These are phyloP conservation scores for Streptanthus diversifolius DNA, from an alignment of 345 rosid genomes.

Conservation along the genomic window DNA sequence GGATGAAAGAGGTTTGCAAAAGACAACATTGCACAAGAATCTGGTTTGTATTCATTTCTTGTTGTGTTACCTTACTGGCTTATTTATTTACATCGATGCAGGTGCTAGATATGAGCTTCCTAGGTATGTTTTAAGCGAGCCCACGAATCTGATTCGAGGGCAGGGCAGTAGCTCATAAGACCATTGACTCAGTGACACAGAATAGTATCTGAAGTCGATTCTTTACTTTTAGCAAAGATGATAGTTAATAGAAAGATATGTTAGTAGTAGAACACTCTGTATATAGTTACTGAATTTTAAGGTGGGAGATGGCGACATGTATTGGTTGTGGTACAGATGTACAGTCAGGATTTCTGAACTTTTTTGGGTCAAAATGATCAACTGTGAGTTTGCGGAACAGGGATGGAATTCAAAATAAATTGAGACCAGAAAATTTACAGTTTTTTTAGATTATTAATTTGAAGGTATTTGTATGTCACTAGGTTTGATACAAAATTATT, in stretches of 20 bases:
- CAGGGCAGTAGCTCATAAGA: slow-evolving; percentile 13
- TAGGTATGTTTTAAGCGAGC: slow-evolving; percentile 72
- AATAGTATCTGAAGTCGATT: neutral
- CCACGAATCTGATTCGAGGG: slow-evolving; percentile 62
- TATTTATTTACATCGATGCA: slow-evolving; percentile 31
- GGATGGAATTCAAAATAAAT: neutral
- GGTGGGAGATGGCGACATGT: neutral
- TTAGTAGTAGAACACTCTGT: neutral
- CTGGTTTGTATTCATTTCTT: neutral
- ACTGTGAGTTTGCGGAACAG: neutral
- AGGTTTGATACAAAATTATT: slow-evolving; percentile 25
- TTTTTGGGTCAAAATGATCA: neutral
- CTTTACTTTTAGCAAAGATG: neutral
- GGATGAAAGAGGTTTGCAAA: slow-evolving; percentile 68
- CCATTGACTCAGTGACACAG: neutral
- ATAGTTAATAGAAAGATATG: neutral
- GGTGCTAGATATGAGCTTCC: slow-evolving; percentile 88
- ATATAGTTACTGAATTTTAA: neutral
- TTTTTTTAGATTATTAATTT: neutral
- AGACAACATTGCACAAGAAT: neutral
- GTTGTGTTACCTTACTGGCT: neutral
- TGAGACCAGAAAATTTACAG: neutral
- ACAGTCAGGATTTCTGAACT: neutral
- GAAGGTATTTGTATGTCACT: neutral
- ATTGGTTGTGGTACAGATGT: neutral